phyloP scores from a whole-genome alignment of 176 grass and related monocot genomes.

The Ananas comosus region DNA sequence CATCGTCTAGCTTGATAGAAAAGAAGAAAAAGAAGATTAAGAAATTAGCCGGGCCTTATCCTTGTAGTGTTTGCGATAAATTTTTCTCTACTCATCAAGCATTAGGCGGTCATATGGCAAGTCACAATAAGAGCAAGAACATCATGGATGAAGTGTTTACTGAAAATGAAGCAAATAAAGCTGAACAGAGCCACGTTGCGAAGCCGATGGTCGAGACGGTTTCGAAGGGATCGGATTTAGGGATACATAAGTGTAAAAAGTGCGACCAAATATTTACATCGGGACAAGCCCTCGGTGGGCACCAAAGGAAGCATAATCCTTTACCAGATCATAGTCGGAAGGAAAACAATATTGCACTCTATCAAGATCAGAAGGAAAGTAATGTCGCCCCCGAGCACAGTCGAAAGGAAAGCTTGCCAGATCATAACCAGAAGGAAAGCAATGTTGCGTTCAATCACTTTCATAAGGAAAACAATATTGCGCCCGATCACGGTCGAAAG shows the following conservation, averaged over 20 bases:
- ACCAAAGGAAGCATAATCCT: not conserved
- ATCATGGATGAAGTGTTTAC: not conserved
- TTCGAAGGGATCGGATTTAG: not conserved
- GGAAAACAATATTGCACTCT: too few relatives aligned
- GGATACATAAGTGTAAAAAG: not conserved
- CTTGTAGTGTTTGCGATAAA: not conserved
- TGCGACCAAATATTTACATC: not conserved
- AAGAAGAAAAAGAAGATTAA: not conserved
- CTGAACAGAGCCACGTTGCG: not conserved
- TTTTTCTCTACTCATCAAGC: slow-evolving; percentile 7
- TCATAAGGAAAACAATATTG: too few relatives aligned
- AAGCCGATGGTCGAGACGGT: not conserved
- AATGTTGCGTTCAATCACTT: too few relatives aligned
- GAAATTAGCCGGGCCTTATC: not conserved
- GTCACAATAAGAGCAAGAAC: not conserved
- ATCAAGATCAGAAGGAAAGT: too few relatives aligned
- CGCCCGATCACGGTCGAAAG: too few relatives aligned
- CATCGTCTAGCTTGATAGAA: not conserved
- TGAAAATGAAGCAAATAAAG: not conserved
- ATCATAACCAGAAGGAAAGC: too few relatives aligned
- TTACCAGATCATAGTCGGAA: not conserved
- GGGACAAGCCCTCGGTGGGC: not conserved
- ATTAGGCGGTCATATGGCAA: not conserved
- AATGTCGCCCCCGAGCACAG: too few relatives aligned
- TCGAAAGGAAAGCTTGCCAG: too few relatives aligned